Conservation (phyloP, 2,329 filamentous ascomycete genomes). For the Lasiodiplodia citricola region DNA sequence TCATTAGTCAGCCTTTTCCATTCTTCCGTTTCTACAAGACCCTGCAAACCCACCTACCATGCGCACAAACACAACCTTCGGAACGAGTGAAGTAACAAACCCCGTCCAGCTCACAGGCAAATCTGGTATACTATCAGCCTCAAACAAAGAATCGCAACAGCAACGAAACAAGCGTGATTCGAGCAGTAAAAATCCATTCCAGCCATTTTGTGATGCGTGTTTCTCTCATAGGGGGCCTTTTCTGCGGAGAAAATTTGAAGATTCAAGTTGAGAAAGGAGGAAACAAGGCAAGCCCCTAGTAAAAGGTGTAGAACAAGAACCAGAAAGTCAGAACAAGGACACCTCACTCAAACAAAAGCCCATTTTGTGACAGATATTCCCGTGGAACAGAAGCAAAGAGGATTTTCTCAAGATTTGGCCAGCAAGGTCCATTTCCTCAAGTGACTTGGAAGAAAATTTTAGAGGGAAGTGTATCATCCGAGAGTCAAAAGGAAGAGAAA, state of each 20-base stretch:
- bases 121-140: background rate
- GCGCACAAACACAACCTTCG: background rate
- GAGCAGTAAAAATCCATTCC: background rate
- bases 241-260: background rate
- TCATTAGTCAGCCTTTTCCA: no score
- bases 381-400: background rate
- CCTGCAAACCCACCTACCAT: background rate
- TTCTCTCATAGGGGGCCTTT: background rate
- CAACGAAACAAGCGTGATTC: background rate
- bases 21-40: no score
- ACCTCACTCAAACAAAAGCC: background rate
- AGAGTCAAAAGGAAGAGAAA: background rate
- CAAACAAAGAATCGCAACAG: background rate
- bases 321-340: background rate
- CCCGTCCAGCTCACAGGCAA: background rate
- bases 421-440: background rate
- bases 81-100: background rate
- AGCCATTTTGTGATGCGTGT: background rate
- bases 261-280: background rate
- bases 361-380: background rate
- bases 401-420: background rate
- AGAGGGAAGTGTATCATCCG: background rate
- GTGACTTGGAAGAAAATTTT: background rate
- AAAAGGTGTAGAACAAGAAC: background rate
- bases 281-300: background rate